A percentile compares a stretch with the other conserved stretches of the same genome.
Conservation (phyloP, 768 basidiomycete species). For the Amanita molliuscula region DNA sequence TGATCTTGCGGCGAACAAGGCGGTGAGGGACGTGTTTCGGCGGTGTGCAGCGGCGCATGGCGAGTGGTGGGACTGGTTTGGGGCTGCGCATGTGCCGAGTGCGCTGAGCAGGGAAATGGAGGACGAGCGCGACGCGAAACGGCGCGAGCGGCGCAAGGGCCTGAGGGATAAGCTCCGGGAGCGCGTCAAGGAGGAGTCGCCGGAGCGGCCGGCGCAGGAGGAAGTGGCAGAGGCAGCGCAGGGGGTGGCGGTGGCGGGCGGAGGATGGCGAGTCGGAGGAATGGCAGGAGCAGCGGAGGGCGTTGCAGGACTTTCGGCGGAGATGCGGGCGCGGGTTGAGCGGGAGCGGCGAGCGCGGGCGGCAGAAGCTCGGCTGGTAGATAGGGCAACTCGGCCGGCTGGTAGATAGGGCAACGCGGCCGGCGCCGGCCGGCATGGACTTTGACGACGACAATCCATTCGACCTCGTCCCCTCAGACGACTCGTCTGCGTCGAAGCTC, state of each 20-base stretch:
- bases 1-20: conserved; percentile 68
- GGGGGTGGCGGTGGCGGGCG: conserved; percentile 20
- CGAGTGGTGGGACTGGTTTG: conserved; percentile 92
- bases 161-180: conserved; percentile 80
- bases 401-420: no score
- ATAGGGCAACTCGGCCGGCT: no score
- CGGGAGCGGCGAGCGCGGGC: conserved; percentile 87
- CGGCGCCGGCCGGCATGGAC: no score
- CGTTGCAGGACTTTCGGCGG: conserved; percentile 72
- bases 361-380: conserved; percentile 87
- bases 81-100: conserved; percentile 73
- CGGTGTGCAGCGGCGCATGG: conserved; percentile 72
- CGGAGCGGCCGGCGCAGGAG: not conserved
- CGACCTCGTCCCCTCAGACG: conserved; percentile 41
- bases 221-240: not conserved
- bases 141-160: conserved; percentile 71
- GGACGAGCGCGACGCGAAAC: conserved; percentile 77
- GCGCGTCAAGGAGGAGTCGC: conserved; percentile 33
- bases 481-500: conserved; percentile 43
- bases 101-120: conserved; percentile 80
- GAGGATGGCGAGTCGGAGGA: conserved; percentile 63
- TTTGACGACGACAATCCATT: conserved; percentile 66
- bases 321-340: conserved; percentile 86
- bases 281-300: conserved; percentile 48
- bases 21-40: conserved; percentile 78